Conservation (phyloP, 1,284 basidiomycete genomes). For the Ustilago crameri region DNA sequence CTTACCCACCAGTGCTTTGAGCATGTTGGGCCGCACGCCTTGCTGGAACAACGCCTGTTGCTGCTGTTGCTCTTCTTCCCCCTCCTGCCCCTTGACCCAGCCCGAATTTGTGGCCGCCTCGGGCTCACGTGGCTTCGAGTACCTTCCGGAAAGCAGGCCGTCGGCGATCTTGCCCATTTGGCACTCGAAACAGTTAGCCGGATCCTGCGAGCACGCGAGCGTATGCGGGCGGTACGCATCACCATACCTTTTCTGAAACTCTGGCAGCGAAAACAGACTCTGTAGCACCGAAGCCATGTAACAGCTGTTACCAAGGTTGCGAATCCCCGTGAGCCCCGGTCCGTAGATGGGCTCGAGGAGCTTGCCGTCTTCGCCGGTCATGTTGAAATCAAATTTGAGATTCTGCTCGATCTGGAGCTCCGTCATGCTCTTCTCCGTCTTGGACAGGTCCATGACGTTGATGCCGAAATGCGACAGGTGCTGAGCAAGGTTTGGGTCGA, state of each 20-base stretch:
- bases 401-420: constrained; percentile 98
- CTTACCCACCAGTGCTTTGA: constrained; percentile 90
- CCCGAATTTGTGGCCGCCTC: constrained; percentile 12
- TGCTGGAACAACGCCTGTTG: constrained; percentile 76
- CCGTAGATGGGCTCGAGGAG: constrained; percentile 90
- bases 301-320: constrained; percentile 96
- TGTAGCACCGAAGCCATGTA: constrained; percentile 97
- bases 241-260: constrained; percentile 81
- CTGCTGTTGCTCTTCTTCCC: constrained; percentile 16
- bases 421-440: constrained; percentile 97
- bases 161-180: constrained; percentile 93
- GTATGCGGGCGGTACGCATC: constrained; percentile 75
- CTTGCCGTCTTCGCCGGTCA: constrained; percentile 88
- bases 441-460: constrained; percentile 82
- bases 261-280: constrained; percentile 81
- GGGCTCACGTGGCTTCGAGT: constrained; percentile 75
- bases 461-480: constrained; percentile 89
- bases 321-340: constrained; percentile 85
- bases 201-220: constrained; percentile 76
- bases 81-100: constrained; percentile 14
- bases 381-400: constrained; percentile 90
- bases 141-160: constrained; percentile 90
- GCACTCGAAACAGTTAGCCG: constrained; percentile 89
- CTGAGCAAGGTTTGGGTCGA: constrained; percentile 80
- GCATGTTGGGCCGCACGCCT: constrained; percentile 83